Base-by-base conservation (phyloP, 1,284 basidiomycete genomes). In the Porodaedalea pini region DNA sequence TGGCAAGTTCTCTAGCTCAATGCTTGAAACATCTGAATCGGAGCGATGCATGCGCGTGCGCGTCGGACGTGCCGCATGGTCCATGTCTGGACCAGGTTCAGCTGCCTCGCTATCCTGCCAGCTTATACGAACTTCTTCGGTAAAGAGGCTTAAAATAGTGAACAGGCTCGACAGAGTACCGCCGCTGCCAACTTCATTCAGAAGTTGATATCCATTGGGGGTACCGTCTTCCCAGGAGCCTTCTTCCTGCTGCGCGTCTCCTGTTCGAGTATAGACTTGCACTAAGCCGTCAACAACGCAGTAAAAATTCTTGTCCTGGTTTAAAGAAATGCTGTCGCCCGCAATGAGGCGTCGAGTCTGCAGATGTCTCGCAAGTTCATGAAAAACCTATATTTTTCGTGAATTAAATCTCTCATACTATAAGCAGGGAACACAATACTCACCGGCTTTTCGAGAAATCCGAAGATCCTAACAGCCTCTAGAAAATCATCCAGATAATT, bases 401-500 rank as follows among this genome's bases (percentile, higher is more conserved):
- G 21, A 29, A 36, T 31, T 29, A 29, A 19, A 5, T 17, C 10
- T 2, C 15, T 10, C 15, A 4, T 25, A 34, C 13, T 51, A 40
- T 8, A 57, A 17, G 34, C 51, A 10, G 29, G 2, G 13, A 45
- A 21, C 39, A 3, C n/a, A 13, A 36, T 23, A 72, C 84, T 59
- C 61, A 94, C 93, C 0, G 94, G 94, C 72, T 94, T 95, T 73
- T 97, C 94, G 29, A 97, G 78, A 69, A 96, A 98, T 21, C 94
- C 95, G 67, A 98, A 98, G 8, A 98, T 91, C 54, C 94, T 82
- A 58, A 98, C 91, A 3, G 94, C 94, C 63, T 94, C 88, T 45
- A 98, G 71, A 68, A 98, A 97, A 66, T 98, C 95, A 69, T 97
- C 94, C 31, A 98, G 78, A 67, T 97, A 97, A 66, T 95, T 94